Evolutionary conservation across 768 basidiomycete genomes (phyloP).

Genomic region (Russula brevipes): DNA sequence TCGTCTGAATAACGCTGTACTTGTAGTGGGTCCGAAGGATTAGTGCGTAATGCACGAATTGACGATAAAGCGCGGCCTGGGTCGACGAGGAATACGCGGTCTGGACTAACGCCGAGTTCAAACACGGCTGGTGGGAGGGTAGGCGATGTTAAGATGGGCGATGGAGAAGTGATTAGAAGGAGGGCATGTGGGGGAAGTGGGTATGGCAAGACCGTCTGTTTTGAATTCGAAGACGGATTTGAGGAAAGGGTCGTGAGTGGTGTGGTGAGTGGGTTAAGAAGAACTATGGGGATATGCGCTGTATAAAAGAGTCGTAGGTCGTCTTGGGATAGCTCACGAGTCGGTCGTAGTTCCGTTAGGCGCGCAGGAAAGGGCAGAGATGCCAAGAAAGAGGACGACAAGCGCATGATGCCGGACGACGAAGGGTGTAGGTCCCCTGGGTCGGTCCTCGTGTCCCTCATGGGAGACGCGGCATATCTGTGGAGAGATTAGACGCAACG

Average conservation of each 20-base stretch:
- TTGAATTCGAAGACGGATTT: conserved; percentile 7
- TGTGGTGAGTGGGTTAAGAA: conserved; percentile 56
- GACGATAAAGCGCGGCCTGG: conserved; percentile 55
- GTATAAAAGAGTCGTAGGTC: conserved; percentile 27
- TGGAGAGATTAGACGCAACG: not conserved
- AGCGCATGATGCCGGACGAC: not conserved
- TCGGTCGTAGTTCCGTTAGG: conserved; percentile 28
- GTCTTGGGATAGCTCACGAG: conserved; percentile 11
- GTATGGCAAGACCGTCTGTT: conserved; percentile 23
- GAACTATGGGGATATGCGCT: conserved; percentile 60
- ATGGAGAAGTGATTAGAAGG: conserved; percentile 29
- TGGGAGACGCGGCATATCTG: conserved; percentile 2
- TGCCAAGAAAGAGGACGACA: conserved; percentile 20
- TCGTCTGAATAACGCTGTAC: conserved; percentile 64
- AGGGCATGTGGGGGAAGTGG: conserved; percentile 31
- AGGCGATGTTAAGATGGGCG: conserved; percentile 22
- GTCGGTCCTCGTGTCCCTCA: not conserved
- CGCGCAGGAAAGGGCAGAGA: conserved; percentile 23
- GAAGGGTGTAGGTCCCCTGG: not conserved
- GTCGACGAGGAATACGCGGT: conserved; percentile 47
- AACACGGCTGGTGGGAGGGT: conserved; percentile 30
- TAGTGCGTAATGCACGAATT: conserved; percentile 42
- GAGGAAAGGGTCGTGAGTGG: conserved; percentile 38
- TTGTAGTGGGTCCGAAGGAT: conserved; percentile 43
- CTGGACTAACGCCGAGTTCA: conserved; percentile 8